phyloP scores from a whole-genome alignment of 805 yeast genomes.

The Dipodascus albidus region DNA sequence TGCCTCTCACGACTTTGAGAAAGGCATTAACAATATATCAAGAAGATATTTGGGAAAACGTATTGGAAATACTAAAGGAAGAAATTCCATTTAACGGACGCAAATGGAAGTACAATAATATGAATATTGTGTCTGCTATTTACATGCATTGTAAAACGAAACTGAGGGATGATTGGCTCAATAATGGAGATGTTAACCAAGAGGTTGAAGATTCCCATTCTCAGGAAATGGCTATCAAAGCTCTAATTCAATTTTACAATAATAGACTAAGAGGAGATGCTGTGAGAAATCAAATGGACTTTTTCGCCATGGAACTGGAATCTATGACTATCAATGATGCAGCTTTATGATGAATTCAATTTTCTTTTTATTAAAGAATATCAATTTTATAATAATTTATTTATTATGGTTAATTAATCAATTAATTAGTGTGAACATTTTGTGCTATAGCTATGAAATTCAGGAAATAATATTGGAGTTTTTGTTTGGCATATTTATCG shows the following conservation, averaged over 20 bases:
- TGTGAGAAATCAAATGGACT: neutral
- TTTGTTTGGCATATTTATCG: no score
- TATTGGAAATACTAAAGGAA: slow-evolving; percentile 62
- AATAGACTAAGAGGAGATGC: slow-evolving; percentile 27
- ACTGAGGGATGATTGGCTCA: slow-evolving; percentile 78
- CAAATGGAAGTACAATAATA: slow-evolving; percentile 86
- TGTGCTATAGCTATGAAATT: no score
- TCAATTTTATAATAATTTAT: neutral
- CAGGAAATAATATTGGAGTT: no score
- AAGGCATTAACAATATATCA: slow-evolving; percentile 51
- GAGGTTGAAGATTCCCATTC: slow-evolving; percentile 70
- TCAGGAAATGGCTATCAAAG: slow-evolving; percentile 76
- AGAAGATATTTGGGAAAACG: slow-evolving; percentile 50
- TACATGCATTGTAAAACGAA: slow-evolving; percentile 64
- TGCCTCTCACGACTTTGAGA: slow-evolving; percentile 50
- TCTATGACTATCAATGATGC: neutral
- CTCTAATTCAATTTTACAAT: slow-evolving; percentile 68
- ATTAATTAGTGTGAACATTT: neutral
- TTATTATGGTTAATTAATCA: neutral
- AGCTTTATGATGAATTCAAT: neutral
- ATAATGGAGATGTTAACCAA: slow-evolving; percentile 65
- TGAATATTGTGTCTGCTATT: slow-evolving; percentile 86
- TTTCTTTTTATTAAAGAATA: neutral
- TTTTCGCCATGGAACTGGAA: slow-evolving; percentile 2
- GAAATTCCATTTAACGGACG: slow-evolving; percentile 85